Base-by-base conservation (phyloP, 768 basidiomycete species). In the Trametes cubensis region DNA sequence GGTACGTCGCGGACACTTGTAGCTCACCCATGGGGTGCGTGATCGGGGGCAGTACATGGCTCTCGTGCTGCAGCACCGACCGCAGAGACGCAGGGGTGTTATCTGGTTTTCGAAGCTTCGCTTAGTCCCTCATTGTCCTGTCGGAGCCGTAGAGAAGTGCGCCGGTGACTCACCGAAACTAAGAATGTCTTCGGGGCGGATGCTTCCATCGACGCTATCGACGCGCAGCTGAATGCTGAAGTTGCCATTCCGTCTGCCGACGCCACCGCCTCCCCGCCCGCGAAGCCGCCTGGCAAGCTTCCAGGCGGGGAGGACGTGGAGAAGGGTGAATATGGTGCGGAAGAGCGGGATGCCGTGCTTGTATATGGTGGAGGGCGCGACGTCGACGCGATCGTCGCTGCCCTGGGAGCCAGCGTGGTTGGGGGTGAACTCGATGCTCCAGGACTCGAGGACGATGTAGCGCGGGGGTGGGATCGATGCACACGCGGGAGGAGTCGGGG, bases 341-440 rank as follows among this genome's bases (percentile, higher is more conserved):
- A 93, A 94, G 20, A 92, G 81, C 34, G 89, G 82, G 68, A 94
- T 93, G 39, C 88, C 85, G 67, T 92, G 87, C 74, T 94, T 94
- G 81, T 94, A 94, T 56, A 92, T 87, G 14, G 87, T 89, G 0
- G 91, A 81, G 39, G 88, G 84, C 15, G 86, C 83, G 41, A 88
- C 79, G 61, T 88, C 87, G 51, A 73, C 66, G 47, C 57, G 65
- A 34, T 70, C 66, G 15, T 65, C 59, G 39, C 58, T 49, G 45
- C 57, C 62, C 14, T 60, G 52, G 38, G 62, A 52, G 34, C 63
- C 58, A 34, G 55, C 61, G 49, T 53, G 55, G 53, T 66, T 55
- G 10, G 71, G 72, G 17, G 57, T 40, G 67, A 87, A 85, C 42
- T 70, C 73, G 61, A 92, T 78, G 20, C 79, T 74, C 84, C 88